phyloP scores from a whole-genome alignment of 202 grass and related monocot species.

The Schoenoplectus triqueter region DNA sequence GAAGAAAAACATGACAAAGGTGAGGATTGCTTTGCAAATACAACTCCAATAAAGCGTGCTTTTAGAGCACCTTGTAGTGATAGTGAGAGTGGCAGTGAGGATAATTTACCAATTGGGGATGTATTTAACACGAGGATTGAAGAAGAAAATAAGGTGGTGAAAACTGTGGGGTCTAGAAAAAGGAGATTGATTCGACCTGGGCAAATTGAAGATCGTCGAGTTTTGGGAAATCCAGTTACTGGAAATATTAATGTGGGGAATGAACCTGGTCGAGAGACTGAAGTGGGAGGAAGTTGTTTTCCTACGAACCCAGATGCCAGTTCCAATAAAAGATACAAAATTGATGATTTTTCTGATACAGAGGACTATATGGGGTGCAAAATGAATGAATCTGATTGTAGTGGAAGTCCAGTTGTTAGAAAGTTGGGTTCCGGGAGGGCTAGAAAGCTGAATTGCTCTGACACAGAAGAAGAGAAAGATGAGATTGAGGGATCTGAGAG shows the following conservation, averaged over 20 bases:
- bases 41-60: conserved; percentile 24
- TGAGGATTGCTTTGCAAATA: conserved; percentile 19
- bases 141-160: conserved; percentile 16
- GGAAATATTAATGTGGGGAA: not conserved
- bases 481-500: conserved; percentile 32
- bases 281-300: not conserved
- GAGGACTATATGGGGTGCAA: not conserved
- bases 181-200: conserved; percentile 45
- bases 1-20: conserved; percentile 16
- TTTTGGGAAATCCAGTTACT: conserved; percentile 30
- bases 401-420: conserved; percentile 16
- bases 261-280: not conserved
- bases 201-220: not conserved
- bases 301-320: not conserved
- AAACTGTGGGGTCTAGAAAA: conserved; percentile 28
- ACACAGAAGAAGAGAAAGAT: conserved; percentile 46
- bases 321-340: not conserved
- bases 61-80: conserved; percentile 31
- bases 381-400: conserved; percentile 5
- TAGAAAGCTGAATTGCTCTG: conserved; percentile 38
- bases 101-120: conserved; percentile 39
- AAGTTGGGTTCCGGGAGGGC: conserved; percentile 13
- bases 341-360: conserved; percentile 17
- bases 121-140: conserved; percentile 23
- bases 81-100: conserved; percentile 41